Evolutionary conservation across 2,329 filamentous ascomycete genomes (phyloP).

Genomic region (Stromatinia cepivora): DNA sequence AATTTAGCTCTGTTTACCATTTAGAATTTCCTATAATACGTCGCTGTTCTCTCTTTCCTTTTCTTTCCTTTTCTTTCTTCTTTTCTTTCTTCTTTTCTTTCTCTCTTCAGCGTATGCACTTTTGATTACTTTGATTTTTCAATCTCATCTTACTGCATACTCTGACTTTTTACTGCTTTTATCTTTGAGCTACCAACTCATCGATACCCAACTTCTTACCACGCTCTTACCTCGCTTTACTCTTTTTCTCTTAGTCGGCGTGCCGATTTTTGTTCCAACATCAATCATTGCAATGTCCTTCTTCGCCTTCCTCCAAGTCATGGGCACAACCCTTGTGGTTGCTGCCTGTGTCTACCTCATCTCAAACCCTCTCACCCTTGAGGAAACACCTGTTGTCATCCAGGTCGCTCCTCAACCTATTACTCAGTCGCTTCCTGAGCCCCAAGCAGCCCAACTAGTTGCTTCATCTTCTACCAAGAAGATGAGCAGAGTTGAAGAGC

Average conservation of each 20-base stretch:
- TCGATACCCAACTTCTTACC: background rate
- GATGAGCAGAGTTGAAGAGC: background rate
- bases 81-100: background rate
- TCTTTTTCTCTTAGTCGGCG: slow-evolving; percentile 7
- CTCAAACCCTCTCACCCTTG: background rate
- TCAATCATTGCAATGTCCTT: slow-evolving; percentile 19
- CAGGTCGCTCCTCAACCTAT: slow-evolving; percentile 1
- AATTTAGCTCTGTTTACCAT: background rate
- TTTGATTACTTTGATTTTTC: slow-evolving; percentile 4
- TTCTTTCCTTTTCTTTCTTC: background rate
- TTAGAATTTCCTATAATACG: background rate
- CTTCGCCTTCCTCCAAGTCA: background rate
- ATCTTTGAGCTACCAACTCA: slow-evolving; percentile 22
- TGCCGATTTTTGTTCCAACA: slow-evolving; percentile 18
- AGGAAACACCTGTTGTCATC: slow-evolving; percentile 6
- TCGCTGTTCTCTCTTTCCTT: background rate
- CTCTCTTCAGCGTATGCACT: slow-evolving; percentile 1
- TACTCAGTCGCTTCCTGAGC: background rate
- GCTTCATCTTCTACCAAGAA: slow-evolving; percentile 4
- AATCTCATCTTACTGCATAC: slow-evolving; percentile 1
- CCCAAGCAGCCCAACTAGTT: background rate
- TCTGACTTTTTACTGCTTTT: slow-evolving; percentile 9
- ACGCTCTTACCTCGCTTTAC: background rate
- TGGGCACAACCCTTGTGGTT: slow-evolving; percentile 9
- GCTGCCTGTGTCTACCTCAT: background rate